Evolutionary conservation across 1,284 basidiomycete species (phyloP).

Genomic region (Moesziomyces sp.): DNA sequence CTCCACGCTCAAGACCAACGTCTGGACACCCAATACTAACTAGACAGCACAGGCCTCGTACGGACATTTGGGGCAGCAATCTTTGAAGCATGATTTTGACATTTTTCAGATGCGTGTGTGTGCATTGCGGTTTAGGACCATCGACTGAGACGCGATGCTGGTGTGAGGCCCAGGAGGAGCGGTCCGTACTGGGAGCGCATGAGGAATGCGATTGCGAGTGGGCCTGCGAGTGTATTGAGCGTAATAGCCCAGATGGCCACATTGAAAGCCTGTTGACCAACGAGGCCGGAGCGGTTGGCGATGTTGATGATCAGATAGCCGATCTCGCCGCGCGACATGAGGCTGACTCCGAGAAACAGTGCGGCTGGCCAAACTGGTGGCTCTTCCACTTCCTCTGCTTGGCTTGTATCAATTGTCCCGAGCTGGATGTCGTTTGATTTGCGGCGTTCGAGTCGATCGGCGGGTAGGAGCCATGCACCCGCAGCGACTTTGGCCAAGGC

Average conservation of each 20-base stretch:
- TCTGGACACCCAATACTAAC: slow-evolving; percentile 28
- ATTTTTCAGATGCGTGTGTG: not conserved
- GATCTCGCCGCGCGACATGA: slow-evolving; percentile 73
- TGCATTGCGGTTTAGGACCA: slow-evolving; percentile 4
- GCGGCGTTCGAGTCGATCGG: slow-evolving; percentile 30
- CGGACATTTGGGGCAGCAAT: no score
- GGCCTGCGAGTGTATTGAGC: slow-evolving; percentile 49
- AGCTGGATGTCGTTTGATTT: not conserved
- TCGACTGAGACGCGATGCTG: slow-evolving; percentile 1
- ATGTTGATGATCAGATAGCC: slow-evolving; percentile 67
- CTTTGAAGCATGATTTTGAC: no score
- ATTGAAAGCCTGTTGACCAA: slow-evolving; percentile 38
- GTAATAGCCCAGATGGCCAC: slow-evolving; percentile 49
- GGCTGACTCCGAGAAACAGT: slow-evolving; percentile 70
- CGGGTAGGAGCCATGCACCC: slow-evolving; percentile 68
- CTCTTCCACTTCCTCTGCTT: slow-evolving; percentile 1
- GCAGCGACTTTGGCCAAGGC: slow-evolving; percentile 70
- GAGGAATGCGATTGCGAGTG: slow-evolving; percentile 39
- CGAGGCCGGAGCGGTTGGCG: slow-evolving; percentile 19
- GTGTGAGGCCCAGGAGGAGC: slow-evolving; percentile 1
- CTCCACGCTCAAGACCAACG: slow-evolving; percentile 42
- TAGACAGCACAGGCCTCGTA: no score
- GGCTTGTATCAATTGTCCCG: not conserved
- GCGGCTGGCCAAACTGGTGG: slow-evolving; percentile 35
- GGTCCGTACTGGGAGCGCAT: slow-evolving; percentile 20